Base-by-base conservation (phyloP, 169 alveolate species). In the Babesia caballi region DNA sequence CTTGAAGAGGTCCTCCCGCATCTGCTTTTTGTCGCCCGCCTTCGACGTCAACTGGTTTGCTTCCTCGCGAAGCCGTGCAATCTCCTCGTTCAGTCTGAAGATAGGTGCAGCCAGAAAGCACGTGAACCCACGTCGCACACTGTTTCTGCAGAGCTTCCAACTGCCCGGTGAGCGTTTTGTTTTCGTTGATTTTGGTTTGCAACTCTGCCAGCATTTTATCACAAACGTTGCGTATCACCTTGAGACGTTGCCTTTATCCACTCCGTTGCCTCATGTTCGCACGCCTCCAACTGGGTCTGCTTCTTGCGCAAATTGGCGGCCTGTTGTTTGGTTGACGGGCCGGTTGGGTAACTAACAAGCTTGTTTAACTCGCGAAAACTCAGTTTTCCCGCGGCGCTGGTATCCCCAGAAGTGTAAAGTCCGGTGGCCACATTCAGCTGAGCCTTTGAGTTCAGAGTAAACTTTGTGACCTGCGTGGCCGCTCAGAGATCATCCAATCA, bases 11-110 rank as follows among this genome's bases (percentile, higher is more conserved):
- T 63, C 73, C 14, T 12, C 28, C 0, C 35, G 32, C 73, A 63
- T 63, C 58, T 63, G 49, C 27, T 4, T 33, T 49, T 61, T 46
- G 21, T 33, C 51, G 38, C 27, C 73, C 25, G 44, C 73, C 49
- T 63, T 63, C 25, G 61, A 32, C 14, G 60, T 63, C 33, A 63
- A 3, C 46, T 21, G 32, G 47, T 44, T 44, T 8, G 27, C 23
- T 47, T 63, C 61, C 32, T 63, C 73, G 38, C 47, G 19, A 4
- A 49, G 50, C 23, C 38, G n/a, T 7, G 61, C 60, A 28, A 46
- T 49, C 1, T 42, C 73, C 25, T 35, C 42, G 27, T 49, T 63
- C 50, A 63, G 6, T 15, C 73, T 63, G 21, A 0, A 19, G 4
- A 2, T 1, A 17, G 7, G 50, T 21, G 1, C 12, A n/a, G 6